phyloP scores from a whole-genome alignment of 2,329 filamentous ascomycete species.

The Colletotrichum ledebouriae region DNA sequence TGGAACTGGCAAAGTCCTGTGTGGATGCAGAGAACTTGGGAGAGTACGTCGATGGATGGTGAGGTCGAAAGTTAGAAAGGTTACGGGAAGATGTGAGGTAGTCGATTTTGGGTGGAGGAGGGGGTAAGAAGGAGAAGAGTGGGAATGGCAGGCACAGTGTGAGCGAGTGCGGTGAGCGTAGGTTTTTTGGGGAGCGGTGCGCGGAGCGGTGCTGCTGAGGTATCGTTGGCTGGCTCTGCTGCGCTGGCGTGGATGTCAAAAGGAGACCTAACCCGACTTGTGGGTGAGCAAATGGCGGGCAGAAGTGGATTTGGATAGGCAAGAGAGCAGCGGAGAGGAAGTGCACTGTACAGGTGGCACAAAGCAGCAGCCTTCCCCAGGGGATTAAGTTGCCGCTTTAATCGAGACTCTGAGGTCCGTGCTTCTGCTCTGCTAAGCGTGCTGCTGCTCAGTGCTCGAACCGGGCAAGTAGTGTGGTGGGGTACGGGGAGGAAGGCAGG shows the following conservation, averaged over 20 bases:
- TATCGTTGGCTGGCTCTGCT: slow-evolving; percentile 26
- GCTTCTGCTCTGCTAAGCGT: not conserved
- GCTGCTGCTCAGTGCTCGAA: slow-evolving; percentile 27
- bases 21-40: slow-evolving; percentile 42
- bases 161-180: slow-evolving; percentile 35
- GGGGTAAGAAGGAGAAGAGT: slow-evolving; percentile 44
- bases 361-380: slow-evolving; percentile 32
- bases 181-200: slow-evolving; percentile 13
- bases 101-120: slow-evolving; percentile 44
- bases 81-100: slow-evolving; percentile 43
- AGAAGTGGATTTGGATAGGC: slow-evolving; percentile 31
- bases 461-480: slow-evolving; percentile 42
- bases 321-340: slow-evolving; percentile 25
- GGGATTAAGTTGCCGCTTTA: slow-evolving; percentile 40
- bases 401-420: slow-evolving; percentile 18
- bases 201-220: slow-evolving; percentile 29
- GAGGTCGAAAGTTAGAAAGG: slow-evolving; percentile 44
- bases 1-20: slow-evolving; percentile 42
- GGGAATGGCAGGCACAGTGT: slow-evolving; percentile 42
- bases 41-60: slow-evolving; percentile 43
- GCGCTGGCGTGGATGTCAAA: slow-evolving; percentile 41
- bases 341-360: slow-evolving; percentile 38
- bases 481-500: slow-evolving; percentile 37
- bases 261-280: slow-evolving; percentile 42
- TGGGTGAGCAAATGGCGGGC: slow-evolving; percentile 38